Conservation (phyloP, 1,139 yeast species). For the Yamadazyma diospyri region DNA sequence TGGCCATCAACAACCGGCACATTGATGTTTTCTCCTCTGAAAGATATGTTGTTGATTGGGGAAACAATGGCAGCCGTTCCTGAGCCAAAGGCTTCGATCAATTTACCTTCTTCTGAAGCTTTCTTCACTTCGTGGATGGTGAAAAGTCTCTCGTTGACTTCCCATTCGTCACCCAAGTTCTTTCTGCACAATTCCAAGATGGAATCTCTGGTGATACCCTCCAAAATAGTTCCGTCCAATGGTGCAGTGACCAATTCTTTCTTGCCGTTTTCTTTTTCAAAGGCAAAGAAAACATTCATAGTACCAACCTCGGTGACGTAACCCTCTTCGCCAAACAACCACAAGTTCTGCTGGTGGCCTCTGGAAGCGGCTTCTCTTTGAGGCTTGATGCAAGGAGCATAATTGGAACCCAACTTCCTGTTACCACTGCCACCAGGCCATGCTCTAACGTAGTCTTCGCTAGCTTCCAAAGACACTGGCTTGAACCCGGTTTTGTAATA, state of each 20-base stretch:
- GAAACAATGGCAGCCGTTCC: conserved; percentile 98
- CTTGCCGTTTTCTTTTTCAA: conserved; percentile 71
- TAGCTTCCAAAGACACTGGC: conserved; percentile 90
- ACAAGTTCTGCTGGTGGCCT: conserved; percentile 92
- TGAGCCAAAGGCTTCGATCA: conserved; percentile 92
- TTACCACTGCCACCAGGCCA: conserved; percentile 99
- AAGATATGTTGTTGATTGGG: conserved; percentile 86
- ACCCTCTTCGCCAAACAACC: conserved; percentile 93
- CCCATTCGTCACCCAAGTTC: conserved; percentile 77
- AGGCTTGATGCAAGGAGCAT: conserved; percentile 91
- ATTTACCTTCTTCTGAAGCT: conserved; percentile 71
- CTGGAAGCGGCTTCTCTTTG: conserved; percentile 81
- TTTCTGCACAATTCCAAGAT: conserved; percentile 72
- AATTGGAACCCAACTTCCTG: conserved; percentile 94
- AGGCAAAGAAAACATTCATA: conserved; percentile 90
- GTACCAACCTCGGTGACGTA: conserved; percentile 95
- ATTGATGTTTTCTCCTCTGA: conserved; percentile 62
- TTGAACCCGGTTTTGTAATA: conserved; percentile 88
- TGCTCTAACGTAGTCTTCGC: conserved; percentile 92
- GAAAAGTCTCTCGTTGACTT: conserved; percentile 73
- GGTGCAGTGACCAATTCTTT: conserved; percentile 96
- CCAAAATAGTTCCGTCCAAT: conserved; percentile 92
- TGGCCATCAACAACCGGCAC: conserved; percentile 75
- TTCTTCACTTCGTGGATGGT: conserved; percentile 79
- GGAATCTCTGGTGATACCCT: conserved; percentile 96